Evolutionary conservation across 176 grass and related monocot species (phyloP).

Genomic region (Paspalum notatum): DNA sequence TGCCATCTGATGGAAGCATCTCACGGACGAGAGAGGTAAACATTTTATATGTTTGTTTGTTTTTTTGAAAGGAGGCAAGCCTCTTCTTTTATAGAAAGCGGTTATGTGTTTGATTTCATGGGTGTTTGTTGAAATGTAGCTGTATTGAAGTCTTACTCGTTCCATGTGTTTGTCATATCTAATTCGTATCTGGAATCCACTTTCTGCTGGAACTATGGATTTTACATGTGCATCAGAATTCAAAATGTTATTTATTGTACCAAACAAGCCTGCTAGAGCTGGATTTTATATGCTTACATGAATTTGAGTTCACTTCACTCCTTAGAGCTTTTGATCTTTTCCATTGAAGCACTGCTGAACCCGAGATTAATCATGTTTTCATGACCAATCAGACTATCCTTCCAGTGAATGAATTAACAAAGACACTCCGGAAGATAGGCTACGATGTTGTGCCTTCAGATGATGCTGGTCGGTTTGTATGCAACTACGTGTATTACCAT

Average conservation of each 20-base stretch:
- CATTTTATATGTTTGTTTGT: not conserved
- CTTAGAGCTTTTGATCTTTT: not conserved
- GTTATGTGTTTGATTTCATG: not conserved
- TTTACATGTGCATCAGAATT: not conserved
- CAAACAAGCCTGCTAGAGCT: not conserved
- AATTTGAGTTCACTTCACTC: not conserved
- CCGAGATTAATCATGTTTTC: not conserved
- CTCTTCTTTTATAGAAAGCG: too few species aligned
- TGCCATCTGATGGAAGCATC: conserved; percentile 84
- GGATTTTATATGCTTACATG: not conserved
- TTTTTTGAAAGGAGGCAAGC: too few species aligned
- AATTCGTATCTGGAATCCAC: not conserved
- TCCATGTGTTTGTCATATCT: conserved; percentile 1
- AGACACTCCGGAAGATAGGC: conserved; percentile 69
- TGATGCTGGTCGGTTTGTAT: conserved; percentile 89
- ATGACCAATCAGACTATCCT: conserved; percentile 60
- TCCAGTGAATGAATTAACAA: conserved; percentile 72
- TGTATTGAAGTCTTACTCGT: not conserved
- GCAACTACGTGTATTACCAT: conserved; percentile 96
- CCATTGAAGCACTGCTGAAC: not conserved
- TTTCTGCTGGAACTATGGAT: not conserved
- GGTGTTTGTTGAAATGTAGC: conserved; percentile 32
- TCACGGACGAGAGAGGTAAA: conserved; percentile 75
- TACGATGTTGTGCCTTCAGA: conserved; percentile 84
- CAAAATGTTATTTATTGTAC: conserved; percentile 23